Evolutionary conservation across 2,329 filamentous ascomycete genomes (phyloP), one percentile per base, ranked within the genome.

Genomic region (Colletotrichum gigasporum): DNA sequence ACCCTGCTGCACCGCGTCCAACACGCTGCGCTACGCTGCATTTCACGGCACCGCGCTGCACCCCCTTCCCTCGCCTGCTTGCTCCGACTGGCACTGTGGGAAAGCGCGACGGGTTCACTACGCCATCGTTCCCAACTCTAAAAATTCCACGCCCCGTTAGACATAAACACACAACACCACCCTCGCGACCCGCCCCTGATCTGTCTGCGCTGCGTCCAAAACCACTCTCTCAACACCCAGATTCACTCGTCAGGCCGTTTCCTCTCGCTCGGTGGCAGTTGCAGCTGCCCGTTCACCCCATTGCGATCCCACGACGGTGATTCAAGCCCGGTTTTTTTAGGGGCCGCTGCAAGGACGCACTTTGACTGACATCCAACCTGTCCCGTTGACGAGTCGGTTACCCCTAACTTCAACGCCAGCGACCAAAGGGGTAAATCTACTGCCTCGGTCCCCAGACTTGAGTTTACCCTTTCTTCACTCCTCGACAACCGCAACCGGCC

Each of bases 91-190:
- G 50, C 42, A 62, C 50, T 62, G 56, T 45, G 57, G 57, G 53
- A 56, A 48, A 62, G 48, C 35, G 50, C 56, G 62, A 55, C 62
- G 37, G 59, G 37, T 26, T 65, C 42, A 50, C 63, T 63, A 63
- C 63, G 50, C 63, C 58, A 65, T 65, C 58, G 59, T 63, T 51
- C 42, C 63, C 63, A 65, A 65, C 63, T 65, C 59, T 65, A 63
- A 65, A 65, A 65, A 65, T 64, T 63, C 45, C 63, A 65, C 59
- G 39, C 45, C 35, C 63, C 52, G 44, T 63, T 51, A 63, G 45
- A 64, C 63, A 65, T 52, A 65, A 65, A 65, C 63, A 64, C 50
- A 42, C 44, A 48, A 63, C 58, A 20, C 63, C 57, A 63, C 58
- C 63, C 58, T 65, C 63, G 47, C 58, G 37, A 45, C 44, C 63